phyloP scores from a whole-genome alignment of 129 eudicot genomes.

The Pulicaria dysenterica region DNA sequence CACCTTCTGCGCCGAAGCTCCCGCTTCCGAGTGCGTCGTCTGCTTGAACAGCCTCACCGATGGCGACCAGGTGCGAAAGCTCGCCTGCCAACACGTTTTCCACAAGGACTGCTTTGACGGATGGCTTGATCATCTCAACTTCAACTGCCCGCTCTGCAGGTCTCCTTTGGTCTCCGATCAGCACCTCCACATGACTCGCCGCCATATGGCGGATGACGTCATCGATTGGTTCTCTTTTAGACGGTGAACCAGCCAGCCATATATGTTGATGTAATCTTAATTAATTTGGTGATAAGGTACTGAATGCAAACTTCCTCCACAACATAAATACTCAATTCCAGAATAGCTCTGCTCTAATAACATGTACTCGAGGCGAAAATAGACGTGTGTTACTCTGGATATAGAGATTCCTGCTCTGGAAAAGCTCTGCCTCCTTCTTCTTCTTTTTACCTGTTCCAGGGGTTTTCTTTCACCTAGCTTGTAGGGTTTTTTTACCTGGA shows the following conservation, averaged over 20 bases:
- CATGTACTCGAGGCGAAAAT: not conserved
- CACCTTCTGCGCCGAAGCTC: not conserved
- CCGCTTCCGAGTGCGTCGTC: constrained; percentile 53
- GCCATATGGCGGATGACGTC: constrained; percentile 50
- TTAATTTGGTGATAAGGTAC: constrained; percentile 15
- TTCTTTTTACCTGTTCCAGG: constrained; percentile 33
- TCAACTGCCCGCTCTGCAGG: constrained; percentile 79
- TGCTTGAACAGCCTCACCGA: constrained; percentile 60
- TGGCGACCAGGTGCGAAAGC: constrained; percentile 67
- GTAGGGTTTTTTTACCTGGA: constrained; percentile 23
- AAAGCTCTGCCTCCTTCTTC: not conserved
- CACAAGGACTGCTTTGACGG: constrained; percentile 86
- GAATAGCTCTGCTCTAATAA: not conserved
- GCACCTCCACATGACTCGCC: constrained; percentile 53
- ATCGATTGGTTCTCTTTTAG: constrained; percentile 51
- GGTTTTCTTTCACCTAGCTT: constrained; percentile 21
- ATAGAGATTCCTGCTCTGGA: constrained; percentile 19
- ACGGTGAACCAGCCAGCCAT: not conserved
- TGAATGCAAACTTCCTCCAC: not conserved
- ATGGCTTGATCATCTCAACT: constrained; percentile 68
- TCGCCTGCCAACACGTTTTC: constrained; percentile 76
- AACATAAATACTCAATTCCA: constrained; percentile 11
- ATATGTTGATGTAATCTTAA: not conserved
- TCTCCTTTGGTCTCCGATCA: constrained; percentile 45
- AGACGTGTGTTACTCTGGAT: constrained; percentile 23